phyloP scores from a whole-genome alignment of 768 basidiomycete species.

The Tulasnella sp. region DNA sequence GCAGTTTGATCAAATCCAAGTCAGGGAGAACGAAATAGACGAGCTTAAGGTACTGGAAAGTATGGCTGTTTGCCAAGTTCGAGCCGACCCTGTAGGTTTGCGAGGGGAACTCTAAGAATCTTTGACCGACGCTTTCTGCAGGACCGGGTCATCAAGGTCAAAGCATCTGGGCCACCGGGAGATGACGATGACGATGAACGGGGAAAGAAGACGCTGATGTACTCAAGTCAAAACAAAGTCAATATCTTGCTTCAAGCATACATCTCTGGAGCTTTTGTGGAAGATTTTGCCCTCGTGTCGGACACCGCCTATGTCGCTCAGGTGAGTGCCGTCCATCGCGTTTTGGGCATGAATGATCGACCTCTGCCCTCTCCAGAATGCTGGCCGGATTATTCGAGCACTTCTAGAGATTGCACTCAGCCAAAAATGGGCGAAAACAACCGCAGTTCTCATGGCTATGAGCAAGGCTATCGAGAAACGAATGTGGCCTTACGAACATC shows the following conservation, averaged over 20 bases:
- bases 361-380: conserved; percentile 51
- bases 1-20: conserved; percentile 91
- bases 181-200: neutral
- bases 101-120: neutral
- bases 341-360: conserved; percentile 11
- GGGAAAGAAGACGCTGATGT: conserved; percentile 33
- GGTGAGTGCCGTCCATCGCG: conserved; percentile 31
- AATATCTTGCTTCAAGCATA: conserved; percentile 90
- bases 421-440: conserved; percentile 82
- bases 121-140: conserved; percentile 33
- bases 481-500: conserved; percentile 93
- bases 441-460: conserved; percentile 75
- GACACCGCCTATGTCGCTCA: conserved; percentile 93
- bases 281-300: conserved; percentile 95
- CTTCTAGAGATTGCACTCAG: conserved; percentile 92
- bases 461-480: conserved; percentile 91
- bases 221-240: conserved; percentile 75
- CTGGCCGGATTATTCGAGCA: conserved; percentile 89
- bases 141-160: conserved; percentile 44
- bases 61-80: neutral
- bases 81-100: neutral
- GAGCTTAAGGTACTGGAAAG: conserved; percentile 73
- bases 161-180: neutral
- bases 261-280: conserved; percentile 73
- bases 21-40: conserved; percentile 81